Conservation (phyloP, 805 yeast species). For the Metschnikowia bowlesiae region DNA sequence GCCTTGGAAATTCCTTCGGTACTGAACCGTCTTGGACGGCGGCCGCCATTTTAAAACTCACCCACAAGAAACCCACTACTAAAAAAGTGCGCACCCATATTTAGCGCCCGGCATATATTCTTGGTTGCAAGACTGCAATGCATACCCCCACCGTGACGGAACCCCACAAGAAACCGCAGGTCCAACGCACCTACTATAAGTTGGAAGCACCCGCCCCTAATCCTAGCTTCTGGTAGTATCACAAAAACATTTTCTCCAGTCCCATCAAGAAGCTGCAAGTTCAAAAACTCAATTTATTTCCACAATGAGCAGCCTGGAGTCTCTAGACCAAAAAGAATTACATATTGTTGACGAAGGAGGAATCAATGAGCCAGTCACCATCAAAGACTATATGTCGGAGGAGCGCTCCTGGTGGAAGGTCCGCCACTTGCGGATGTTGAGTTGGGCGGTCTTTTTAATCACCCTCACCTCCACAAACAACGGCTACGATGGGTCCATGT, state of each 20-base stretch:
- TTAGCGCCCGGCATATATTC: constrained; percentile 2
- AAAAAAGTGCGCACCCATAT: too few relatives aligned
- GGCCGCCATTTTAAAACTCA: too few relatives aligned
- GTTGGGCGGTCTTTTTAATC: constrained; percentile 35
- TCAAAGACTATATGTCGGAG: constrained; percentile 15
- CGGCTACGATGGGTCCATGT: constrained; percentile 29
- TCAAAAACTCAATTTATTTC: background rate
- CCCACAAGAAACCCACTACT: too few relatives aligned
- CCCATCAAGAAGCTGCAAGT: too few relatives aligned
- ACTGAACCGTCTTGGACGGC: too few relatives aligned
- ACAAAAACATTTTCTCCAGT: too few relatives aligned
- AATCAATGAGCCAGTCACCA: constrained; percentile 1
- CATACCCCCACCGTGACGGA: too few relatives aligned
- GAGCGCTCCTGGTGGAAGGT: constrained; percentile 28
- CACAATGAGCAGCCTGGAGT: constrained; percentile 1
- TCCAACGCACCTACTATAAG: background rate
- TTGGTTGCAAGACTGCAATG: too few relatives aligned
- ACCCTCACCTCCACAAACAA: constrained; percentile 45
- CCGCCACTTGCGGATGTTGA: constrained; percentile 36
- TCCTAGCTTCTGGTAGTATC: constrained; percentile 2
- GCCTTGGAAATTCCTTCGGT: too few relatives aligned
- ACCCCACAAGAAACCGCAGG: too few relatives aligned
- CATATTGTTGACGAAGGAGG: background rate
- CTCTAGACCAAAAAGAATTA: background rate
- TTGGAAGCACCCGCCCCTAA: too few relatives aligned